Percentiles rank a stretch among this genome's conserved stretches.
phyloP scores from a whole-genome alignment of 73 alveolate genomes.

The Paramecium primaurelia region DNA sequence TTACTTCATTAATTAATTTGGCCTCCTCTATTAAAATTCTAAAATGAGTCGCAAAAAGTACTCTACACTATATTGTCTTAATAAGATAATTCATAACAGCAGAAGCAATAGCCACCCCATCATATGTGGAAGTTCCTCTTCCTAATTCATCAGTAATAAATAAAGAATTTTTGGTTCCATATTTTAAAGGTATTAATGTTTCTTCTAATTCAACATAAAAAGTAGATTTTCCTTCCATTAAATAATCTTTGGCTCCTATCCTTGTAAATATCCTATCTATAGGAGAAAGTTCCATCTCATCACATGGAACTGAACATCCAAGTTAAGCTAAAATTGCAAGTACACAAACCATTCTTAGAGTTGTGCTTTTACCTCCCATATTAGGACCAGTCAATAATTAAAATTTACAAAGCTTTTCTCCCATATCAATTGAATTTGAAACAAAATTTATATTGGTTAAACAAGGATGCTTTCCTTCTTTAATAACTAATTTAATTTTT shows the following conservation, averaged over 20 bases:
- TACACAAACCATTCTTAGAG: constrained; percentile 83
- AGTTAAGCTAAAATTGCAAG: constrained; percentile 84
- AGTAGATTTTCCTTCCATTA: constrained; percentile 85
- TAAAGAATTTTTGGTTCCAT: constrained; percentile 79
- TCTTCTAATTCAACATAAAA: constrained; percentile 95
- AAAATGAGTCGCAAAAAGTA: constrained; percentile 96
- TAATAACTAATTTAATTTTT: not conserved
- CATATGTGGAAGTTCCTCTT: constrained; percentile 94
- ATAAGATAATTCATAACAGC: constrained; percentile 83
- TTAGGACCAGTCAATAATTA: constrained; percentile 90
- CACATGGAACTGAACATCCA: constrained; percentile 97
- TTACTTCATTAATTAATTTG: constrained; percentile 71
- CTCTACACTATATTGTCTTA: constrained; percentile 74
- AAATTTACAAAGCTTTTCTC: constrained; percentile 31
- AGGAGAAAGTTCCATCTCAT: constrained; percentile 68
- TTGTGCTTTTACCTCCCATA: constrained; percentile 97
- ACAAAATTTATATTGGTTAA: not conserved
- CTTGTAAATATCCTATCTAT: constrained; percentile 93
- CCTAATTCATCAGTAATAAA: constrained; percentile 97
- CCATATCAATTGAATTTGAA: constrained; percentile 42
- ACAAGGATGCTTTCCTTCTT: constrained; percentile 56
- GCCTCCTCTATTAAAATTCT: constrained; percentile 89
- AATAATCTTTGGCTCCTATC: constrained; percentile 91
- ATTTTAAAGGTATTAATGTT: constrained; percentile 80
- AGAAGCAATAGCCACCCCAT: constrained; percentile 93